These are phyloP conservation scores for Aristolochia contorta DNA, from an alignment of 164 flowering plant species.

Conservation along the genomic window DNA sequence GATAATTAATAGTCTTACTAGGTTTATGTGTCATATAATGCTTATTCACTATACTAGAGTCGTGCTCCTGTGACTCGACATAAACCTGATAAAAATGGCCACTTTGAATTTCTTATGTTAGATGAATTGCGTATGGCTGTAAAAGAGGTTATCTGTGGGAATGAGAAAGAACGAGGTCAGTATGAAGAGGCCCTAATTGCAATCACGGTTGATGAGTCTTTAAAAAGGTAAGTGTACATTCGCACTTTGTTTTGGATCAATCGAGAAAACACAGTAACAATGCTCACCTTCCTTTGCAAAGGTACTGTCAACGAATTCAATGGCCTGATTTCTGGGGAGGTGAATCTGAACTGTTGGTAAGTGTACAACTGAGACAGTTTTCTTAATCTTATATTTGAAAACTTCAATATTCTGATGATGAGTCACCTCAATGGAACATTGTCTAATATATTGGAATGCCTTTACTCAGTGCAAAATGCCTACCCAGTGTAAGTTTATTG, in stretches of 20 bases:
- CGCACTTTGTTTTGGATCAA: not conserved
- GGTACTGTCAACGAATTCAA: conserved; percentile 83
- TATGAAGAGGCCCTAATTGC: conserved; percentile 80
- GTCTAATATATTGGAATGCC: too few species aligned
- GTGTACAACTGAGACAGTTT: conserved; percentile 11
- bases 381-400: not conserved
- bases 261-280: not conserved
- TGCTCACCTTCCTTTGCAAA: conserved; percentile 12
- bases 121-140: conserved; percentile 92
- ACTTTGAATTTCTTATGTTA: conserved; percentile 9
- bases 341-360: conserved; percentile 82
- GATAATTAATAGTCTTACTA: too few species aligned
- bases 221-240: conserved; percentile 41
- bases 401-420: too few species aligned
- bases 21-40: too few species aligned
- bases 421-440: too few species aligned
- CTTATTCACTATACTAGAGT: too few species aligned
- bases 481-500: too few species aligned
- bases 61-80: too few species aligned
- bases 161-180: conserved; percentile 43
- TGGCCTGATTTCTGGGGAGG: conserved; percentile 93
- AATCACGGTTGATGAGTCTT: conserved; percentile 85
- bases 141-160: conserved; percentile 74
- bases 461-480: too few species aligned
- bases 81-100: too few species aligned